Evolutionary conservation across 176 grass and related monocot genomes (phyloP).

Genomic region (Tillandsia leiboldiana): DNA sequence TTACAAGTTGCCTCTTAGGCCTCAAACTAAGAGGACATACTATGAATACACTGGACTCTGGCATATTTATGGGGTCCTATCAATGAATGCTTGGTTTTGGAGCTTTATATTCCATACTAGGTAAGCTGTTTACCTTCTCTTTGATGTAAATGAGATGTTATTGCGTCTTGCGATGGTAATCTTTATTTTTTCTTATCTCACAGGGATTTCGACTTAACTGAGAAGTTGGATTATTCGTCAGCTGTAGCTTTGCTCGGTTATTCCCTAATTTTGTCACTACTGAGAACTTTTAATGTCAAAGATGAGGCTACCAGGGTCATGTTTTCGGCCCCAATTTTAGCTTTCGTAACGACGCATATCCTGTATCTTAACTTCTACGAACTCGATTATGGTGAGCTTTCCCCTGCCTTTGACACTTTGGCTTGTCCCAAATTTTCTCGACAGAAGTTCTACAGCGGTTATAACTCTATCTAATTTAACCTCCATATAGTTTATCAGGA

Average conservation of each 20-base stretch:
- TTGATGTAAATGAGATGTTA: neutral
- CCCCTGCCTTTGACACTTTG: conserved; percentile 17
- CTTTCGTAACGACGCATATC: conserved; percentile 92
- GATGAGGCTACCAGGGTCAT: conserved; percentile 93
- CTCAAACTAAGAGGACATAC: conserved; percentile 51
- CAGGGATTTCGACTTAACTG: conserved; percentile 89
- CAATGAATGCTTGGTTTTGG: conserved; percentile 97
- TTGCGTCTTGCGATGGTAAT: conserved; percentile 1
- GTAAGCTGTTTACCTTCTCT: conserved; percentile 30
- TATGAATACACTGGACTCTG: conserved; percentile 89
- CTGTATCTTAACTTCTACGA: conserved; percentile 95
- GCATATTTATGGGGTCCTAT: conserved; percentile 90
- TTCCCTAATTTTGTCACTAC: conserved; percentile 68
- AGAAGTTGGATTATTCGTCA: conserved; percentile 93
- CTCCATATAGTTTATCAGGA: no score
- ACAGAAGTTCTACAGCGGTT: neutral
- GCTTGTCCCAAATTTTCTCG: neutral
- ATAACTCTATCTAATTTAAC: no score
- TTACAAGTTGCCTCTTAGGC: conserved; percentile 63
- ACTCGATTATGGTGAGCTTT: conserved; percentile 66
- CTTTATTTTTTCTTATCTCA: conserved; percentile 17
- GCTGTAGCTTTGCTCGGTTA: conserved; percentile 80
- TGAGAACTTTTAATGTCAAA: conserved; percentile 81
- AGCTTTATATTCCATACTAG: conserved; percentile 86
- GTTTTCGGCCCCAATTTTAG: conserved; percentile 82